Evolutionary conservation across 2,329 filamentous ascomycete genomes (phyloP), one percentile per base, ranked within the genome.

Genomic region (Arachnomyces sp.): DNA sequence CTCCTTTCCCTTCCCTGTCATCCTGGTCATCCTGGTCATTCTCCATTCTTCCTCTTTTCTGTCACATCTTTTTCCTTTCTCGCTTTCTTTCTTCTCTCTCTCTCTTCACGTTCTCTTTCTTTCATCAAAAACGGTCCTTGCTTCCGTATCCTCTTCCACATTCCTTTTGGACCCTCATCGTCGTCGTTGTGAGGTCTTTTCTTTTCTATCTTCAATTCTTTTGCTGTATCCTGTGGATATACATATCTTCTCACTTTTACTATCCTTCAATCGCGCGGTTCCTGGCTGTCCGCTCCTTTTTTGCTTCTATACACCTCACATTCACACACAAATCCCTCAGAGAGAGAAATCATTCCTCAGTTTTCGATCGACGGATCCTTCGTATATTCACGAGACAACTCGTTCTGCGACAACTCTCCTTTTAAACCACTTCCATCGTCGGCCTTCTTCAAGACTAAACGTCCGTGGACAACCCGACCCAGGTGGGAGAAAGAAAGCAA

Each of bases 31-130:
- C 38, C 40, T 39, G 11, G 31, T 36, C 36, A 36, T 42, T 36
- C 36, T 37, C 28, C 40, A 28, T 35, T 39, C 38, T 25, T 28
- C 36, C 34, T 38, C 38, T 13, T 29, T 36, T 32, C 16, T 28
- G 50, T 56, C 49, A 54, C 46, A 55, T 61, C 59, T 58, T 65
- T 57, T 61, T 60, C 58, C 62, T 60, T 61, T 55, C 61, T 57
- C 53, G 52, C 55, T 61, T 56, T 49, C 40, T 50, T 50, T 42
- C 38, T 51, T 28, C 13, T 36, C 14, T 14, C 34, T 28, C 33
- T 12, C 8, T 29, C 33, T 49, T 43, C 44, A 46, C 44, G 42
- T 45, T 44, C 43, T 45, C 38, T 45, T 49, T 38, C 34, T 42
- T 36, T 39, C 34, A 40, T 35, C 41, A 39, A 40, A 28, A 44